phyloP scores from a whole-genome alignment of 768 basidiomycete genomes.

The Boletus insuetus region DNA sequence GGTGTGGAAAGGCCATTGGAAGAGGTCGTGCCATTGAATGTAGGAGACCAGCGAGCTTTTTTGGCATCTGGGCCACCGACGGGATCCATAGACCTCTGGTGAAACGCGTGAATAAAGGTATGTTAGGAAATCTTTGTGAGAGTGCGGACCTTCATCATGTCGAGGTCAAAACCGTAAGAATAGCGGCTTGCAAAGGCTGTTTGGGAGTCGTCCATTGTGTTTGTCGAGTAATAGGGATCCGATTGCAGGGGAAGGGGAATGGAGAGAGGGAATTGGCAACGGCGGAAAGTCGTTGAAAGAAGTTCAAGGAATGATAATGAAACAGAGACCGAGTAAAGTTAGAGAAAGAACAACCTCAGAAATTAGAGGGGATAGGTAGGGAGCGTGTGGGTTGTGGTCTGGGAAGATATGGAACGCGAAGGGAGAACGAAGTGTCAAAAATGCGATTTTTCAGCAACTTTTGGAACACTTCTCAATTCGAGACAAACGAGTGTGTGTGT shows the following conservation, averaged over 20 bases:
- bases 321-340: slow-evolving; percentile 49
- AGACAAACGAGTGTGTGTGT: slow-evolving; percentile 32
- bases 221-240: slow-evolving; percentile 21
- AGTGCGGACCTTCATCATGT: slow-evolving; percentile 83
- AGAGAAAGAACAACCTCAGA: slow-evolving; percentile 49
- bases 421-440: slow-evolving; percentile 24
- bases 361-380: slow-evolving; percentile 36
- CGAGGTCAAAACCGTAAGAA: slow-evolving; percentile 77
- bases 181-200: slow-evolving; percentile 69
- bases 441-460: slow-evolving; percentile 26
- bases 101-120: neutral
- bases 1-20: slow-evolving; percentile 36
- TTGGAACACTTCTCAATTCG: slow-evolving; percentile 23
- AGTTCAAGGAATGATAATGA: slow-evolving; percentile 40
- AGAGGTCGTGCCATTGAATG: slow-evolving; percentile 36
- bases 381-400: slow-evolving; percentile 42
- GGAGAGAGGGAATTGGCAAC: slow-evolving; percentile 49
- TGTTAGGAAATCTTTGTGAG: neutral
- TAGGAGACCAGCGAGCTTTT: slow-evolving; percentile 89
- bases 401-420: slow-evolving; percentile 29
- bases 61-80: slow-evolving; percentile 80
- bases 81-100: slow-evolving; percentile 82
- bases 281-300: slow-evolving; percentile 41
- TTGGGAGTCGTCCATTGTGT: slow-evolving; percentile 71
- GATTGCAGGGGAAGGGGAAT: slow-evolving; percentile 31